Evolutionary conservation across 805 yeast species (phyloP).

Genomic region (Barnettozyma populi): DNA sequence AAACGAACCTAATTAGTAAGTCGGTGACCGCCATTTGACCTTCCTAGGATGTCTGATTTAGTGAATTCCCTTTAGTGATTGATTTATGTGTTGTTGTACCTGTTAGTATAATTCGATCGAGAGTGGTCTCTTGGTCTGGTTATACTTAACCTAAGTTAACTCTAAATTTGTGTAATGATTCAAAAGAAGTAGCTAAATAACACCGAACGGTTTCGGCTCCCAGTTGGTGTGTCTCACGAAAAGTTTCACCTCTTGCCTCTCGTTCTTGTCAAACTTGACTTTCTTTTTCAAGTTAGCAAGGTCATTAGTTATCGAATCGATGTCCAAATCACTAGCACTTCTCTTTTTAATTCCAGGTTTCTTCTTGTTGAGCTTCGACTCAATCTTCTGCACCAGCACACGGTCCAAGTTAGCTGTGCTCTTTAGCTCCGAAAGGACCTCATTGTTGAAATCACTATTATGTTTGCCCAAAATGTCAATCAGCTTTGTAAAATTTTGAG

Average conservation of each 20-base stretch:
- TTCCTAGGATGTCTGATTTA: conserved; percentile 90
- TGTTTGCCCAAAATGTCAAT: conserved; percentile 17
- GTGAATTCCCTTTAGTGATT: background rate
- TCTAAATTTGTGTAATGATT: too few relatives aligned
- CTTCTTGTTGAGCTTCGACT: background rate
- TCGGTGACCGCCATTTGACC: conserved; percentile 83
- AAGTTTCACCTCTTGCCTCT: conserved; percentile 8
- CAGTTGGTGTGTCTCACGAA: conserved; percentile 30
- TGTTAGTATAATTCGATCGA: background rate
- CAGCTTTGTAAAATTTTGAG: conserved; percentile 1
- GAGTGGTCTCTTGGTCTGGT: background rate
- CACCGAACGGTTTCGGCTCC: conserved; percentile 54
- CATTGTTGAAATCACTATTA: conserved; percentile 6
- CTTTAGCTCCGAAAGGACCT: conserved; percentile 9
- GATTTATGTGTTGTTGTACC: background rate
- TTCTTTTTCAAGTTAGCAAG: conserved; percentile 26
- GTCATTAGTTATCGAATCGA: conserved; percentile 21
- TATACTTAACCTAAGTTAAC: too few relatives aligned
- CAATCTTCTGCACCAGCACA: background rate
- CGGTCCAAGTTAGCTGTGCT: background rate
- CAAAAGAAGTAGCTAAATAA: too few relatives aligned
- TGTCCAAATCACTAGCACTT: conserved; percentile 17
- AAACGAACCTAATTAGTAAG: conserved; percentile 75
- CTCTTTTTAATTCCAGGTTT: background rate
- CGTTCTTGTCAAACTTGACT: conserved; percentile 10